Percentiles rank a stretch among this genome's conserved stretches.
phyloP scores from a whole-genome alignment of 345 rosid species.

The Cardamine resedifolia region DNA sequence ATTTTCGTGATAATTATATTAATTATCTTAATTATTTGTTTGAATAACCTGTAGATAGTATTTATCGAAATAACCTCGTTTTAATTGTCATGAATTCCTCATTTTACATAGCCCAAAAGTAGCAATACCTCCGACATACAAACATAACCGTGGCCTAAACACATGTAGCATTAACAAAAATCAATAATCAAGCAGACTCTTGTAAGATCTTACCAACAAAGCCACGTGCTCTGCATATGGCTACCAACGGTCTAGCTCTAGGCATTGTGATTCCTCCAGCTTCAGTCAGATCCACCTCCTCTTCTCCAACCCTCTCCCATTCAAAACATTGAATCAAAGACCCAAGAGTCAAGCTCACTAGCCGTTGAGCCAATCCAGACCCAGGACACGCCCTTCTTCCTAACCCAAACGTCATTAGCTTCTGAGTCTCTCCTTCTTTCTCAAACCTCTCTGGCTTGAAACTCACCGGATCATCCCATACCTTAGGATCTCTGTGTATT shows the following conservation, averaged over 20 bases:
- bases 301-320: slow-evolving; percentile 2
- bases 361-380: background rate
- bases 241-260: background rate
- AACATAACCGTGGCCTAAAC: too few relatives aligned
- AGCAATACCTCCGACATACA: too few relatives aligned
- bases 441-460: slow-evolving; percentile 54
- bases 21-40: too few relatives aligned
- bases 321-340: slow-evolving; percentile 22
- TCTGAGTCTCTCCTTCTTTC: slow-evolving; percentile 2
- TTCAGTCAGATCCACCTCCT: slow-evolving; percentile 14
- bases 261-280: slow-evolving; percentile 6
- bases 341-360: background rate
- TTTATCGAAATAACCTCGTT: too few relatives aligned
- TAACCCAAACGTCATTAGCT: background rate
- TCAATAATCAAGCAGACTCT: too few relatives aligned
- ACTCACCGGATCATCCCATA: slow-evolving; percentile 43
- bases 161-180: background rate
- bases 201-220: background rate
- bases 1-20: too few relatives aligned
- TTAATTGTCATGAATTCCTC: too few relatives aligned
- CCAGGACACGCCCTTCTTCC: slow-evolving; percentile 22
- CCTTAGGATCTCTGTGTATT: background rate
- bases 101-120: too few relatives aligned
- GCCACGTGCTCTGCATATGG: slow-evolving; percentile 3
- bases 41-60: too few relatives aligned